Evolutionary conservation across 768 basidiomycete species (phyloP).

Genomic region (Lactarius quietus): DNA sequence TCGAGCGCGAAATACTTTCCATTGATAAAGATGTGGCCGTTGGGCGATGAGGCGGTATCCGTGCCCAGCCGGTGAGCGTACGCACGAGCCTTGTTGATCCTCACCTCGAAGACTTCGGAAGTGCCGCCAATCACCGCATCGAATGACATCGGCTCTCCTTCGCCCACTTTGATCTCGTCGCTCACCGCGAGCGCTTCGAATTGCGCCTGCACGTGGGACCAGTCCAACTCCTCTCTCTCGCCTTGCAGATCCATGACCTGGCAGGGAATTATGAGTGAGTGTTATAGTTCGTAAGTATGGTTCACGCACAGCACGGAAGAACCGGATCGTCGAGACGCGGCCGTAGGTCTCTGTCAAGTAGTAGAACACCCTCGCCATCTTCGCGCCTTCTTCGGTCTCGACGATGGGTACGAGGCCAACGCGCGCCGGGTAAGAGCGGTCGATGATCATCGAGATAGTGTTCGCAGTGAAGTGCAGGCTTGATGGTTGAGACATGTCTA

Average conservation of each 20-base stretch:
- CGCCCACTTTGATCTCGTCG: slow-evolving; percentile 6
- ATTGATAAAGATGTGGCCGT: slow-evolving; percentile 45
- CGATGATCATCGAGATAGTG: slow-evolving; percentile 65
- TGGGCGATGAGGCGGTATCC: slow-evolving; percentile 23
- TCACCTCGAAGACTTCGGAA: slow-evolving; percentile 9
- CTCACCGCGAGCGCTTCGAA: slow-evolving; percentile 9
- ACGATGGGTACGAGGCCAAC: slow-evolving; percentile 83
- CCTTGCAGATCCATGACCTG: slow-evolving; percentile 4
- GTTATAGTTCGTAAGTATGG: not conserved
- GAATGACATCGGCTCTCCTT: slow-evolving; percentile 3
- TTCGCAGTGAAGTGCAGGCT: slow-evolving; percentile 61
- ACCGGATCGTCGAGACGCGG: slow-evolving; percentile 5
- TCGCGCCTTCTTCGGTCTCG: slow-evolving; percentile 44
- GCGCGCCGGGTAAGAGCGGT: slow-evolving; percentile 68
- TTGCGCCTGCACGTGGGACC: slow-evolving; percentile 4
- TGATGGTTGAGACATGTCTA: slow-evolving; percentile 69
- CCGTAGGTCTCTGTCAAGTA: slow-evolving; percentile 13
- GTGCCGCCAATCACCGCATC: slow-evolving; percentile 6
- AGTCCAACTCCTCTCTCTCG: slow-evolving; percentile 5
- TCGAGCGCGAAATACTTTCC: slow-evolving; percentile 34
- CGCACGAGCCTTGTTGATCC: slow-evolving; percentile 29
- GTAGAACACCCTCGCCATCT: slow-evolving; percentile 38
- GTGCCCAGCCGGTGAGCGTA: slow-evolving; percentile 38
- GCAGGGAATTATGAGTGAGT: not conserved
- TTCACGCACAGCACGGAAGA: slow-evolving; percentile 7